Evolutionary conservation across 208 protist genomes (phyloP).

Genomic region (Trypanosoma avium): DNA sequence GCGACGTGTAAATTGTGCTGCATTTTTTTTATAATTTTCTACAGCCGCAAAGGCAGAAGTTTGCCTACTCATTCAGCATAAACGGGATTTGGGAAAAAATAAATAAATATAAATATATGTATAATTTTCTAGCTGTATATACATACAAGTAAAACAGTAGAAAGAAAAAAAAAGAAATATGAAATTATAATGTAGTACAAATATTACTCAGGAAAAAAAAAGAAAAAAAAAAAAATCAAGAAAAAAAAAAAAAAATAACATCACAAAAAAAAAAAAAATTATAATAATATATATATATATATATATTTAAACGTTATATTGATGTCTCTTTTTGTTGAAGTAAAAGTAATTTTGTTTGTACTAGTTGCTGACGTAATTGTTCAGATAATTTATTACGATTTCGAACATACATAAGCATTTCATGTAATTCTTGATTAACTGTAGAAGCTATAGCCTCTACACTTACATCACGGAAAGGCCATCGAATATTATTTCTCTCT

Average conservation of each 20-base stretch:
- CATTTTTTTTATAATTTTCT: background rate
- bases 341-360: slow-evolving; percentile 31
- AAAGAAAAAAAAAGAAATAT: too few species aligned
- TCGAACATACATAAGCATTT: slow-evolving; percentile 44
- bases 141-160: background rate
- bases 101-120: background rate
- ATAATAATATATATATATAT: background rate
- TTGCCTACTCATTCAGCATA: slow-evolving; percentile 2
- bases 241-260: background rate
- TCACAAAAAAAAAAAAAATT: slow-evolving; percentile 7
- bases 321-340: background rate
- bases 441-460: slow-evolving; percentile 44
- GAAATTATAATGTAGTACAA: too few species aligned
- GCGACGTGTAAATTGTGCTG: background rate
- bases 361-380: slow-evolving; percentile 37
- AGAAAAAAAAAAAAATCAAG: background rate
- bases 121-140: background rate
- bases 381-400: slow-evolving; percentile 30
- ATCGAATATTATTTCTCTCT: background rate
- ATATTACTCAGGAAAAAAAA: background rate
- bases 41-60: slow-evolving; percentile 5
- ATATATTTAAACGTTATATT: background rate
- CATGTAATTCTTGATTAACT: slow-evolving; percentile 59
- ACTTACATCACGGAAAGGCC: slow-evolving; percentile 42
- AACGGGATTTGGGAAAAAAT: background rate